These are phyloP conservation scores for Clarireedia paspali DNA, from an alignment of 2,329 filamentous ascomycete species.

Conservation along the genomic window DNA sequence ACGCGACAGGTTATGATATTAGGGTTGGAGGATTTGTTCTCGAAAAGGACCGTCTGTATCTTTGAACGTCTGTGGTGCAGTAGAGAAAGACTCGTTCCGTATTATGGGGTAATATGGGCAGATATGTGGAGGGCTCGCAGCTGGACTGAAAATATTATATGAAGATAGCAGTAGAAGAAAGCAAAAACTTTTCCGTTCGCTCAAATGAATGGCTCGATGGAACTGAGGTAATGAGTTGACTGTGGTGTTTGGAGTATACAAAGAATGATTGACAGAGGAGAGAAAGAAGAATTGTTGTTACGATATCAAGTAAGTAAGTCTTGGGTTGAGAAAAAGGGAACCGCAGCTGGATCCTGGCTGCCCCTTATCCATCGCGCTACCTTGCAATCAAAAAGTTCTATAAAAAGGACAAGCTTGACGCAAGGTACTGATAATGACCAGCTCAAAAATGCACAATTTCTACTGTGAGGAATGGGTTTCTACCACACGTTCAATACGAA, in stretches of 20 bases:
- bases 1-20: constrained; percentile 18
- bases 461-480: constrained; percentile 18
- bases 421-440: constrained; percentile 16
- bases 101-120: constrained; percentile 4
- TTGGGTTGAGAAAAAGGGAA: constrained; percentile 4
- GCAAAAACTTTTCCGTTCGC: constrained; percentile 7
- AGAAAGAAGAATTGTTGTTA: constrained; percentile 8
- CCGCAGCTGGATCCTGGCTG: constrained; percentile 7
- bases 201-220: constrained; percentile 23
- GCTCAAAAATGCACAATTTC: constrained; percentile 20
- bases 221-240: constrained; percentile 12
- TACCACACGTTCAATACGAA: constrained; percentile 11
- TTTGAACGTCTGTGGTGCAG: constrained; percentile 11
- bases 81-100: constrained; percentile 13
- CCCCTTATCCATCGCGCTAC: constrained; percentile 24
- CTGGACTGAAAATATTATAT: not conserved
- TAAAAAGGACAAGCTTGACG: constrained; percentile 24
- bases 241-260: constrained; percentile 18
- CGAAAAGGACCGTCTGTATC: constrained; percentile 3
- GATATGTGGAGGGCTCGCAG: constrained; percentile 3
- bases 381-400: constrained; percentile 23
- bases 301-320: not conserved
- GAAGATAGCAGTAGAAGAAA: constrained; percentile 4
- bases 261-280: constrained; percentile 17
- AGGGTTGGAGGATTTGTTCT: not conserved